These are phyloP conservation scores for Alloteropsis semialata DNA, from an alignment of 176 grass and related monocot species.

Conservation along the genomic window DNA sequence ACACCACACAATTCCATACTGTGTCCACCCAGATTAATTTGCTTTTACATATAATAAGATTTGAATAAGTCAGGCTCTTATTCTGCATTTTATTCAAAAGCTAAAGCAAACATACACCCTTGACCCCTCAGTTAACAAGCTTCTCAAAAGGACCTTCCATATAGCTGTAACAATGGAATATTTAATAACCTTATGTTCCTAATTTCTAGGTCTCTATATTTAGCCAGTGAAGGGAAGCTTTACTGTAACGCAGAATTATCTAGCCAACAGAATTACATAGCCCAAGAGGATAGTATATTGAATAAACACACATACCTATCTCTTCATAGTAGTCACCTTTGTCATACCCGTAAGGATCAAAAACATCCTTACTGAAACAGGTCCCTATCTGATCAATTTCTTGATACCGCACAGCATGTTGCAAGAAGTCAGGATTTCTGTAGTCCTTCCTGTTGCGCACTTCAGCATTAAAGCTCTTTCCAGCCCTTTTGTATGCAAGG, in stretches of 20 bases:
- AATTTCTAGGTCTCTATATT: background rate
- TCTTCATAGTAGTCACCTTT: slow-evolving; percentile 84
- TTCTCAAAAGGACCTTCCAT: background rate
- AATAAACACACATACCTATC: slow-evolving; percentile 58
- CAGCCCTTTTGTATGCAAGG: slow-evolving; percentile 62
- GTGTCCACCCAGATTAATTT: background rate
- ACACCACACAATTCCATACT: background rate
- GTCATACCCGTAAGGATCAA: slow-evolving; percentile 83
- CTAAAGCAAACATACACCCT: background rate
- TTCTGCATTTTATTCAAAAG: background rate
- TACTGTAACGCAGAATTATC: background rate
- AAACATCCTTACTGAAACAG: slow-evolving; percentile 94
- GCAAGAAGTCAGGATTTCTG: slow-evolving; percentile 92
- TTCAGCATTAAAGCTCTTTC: slow-evolving; percentile 97
- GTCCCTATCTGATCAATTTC: slow-evolving; percentile 95
- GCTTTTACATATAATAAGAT: background rate
- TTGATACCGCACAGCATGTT: slow-evolving; percentile 97
- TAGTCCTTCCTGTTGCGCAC: slow-evolving; percentile 95
- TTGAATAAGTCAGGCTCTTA: background rate
- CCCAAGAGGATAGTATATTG: slow-evolving; percentile 5
- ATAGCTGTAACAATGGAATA: background rate
- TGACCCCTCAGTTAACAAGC: background rate
- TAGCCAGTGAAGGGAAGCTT: background rate
- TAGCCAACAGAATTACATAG: background rate
- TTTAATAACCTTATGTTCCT: background rate